A percentile compares a stretch with the other conserved stretches of the same genome.
phyloP scores from a whole-genome alignment of 345 rosid genomes.

The Boechera stricta region DNA sequence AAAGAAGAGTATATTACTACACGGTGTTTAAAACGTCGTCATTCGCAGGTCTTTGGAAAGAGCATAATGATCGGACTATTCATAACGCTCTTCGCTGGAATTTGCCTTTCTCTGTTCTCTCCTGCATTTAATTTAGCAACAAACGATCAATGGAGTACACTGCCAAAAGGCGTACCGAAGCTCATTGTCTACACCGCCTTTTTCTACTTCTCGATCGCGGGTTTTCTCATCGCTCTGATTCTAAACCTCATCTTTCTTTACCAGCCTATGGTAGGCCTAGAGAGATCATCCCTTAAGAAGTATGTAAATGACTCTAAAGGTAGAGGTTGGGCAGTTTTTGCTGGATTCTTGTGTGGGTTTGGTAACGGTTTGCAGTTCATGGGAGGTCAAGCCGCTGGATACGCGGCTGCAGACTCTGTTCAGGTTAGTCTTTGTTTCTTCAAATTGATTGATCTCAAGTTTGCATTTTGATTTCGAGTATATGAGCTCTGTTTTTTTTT shows the following conservation, averaged over 20 bases:
- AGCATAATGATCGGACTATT: conserved; percentile 60
- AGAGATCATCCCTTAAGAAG: conserved; percentile 63
- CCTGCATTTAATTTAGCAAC: conserved; percentile 89
- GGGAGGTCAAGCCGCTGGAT: conserved; percentile 94
- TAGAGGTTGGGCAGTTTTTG: conserved; percentile 76
- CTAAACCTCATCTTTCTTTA: conserved; percentile 71
- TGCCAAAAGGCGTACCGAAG: conserved; percentile 72
- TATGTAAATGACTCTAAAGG: conserved; percentile 74
- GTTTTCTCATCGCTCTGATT: conserved; percentile 61
- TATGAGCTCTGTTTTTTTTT: conserved; percentile 31
- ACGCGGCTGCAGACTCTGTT: conserved; percentile 88
- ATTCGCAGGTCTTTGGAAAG: conserved; percentile 72
- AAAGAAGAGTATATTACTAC: conserved; percentile 8
- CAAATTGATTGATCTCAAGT: not conserved
- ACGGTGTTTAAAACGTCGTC: conserved; percentile 9
- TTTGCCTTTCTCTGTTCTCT: conserved; percentile 78
- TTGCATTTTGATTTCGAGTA: conserved; percentile 11
- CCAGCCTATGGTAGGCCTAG: conserved; percentile 62
- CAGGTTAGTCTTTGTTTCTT: conserved; percentile 53
- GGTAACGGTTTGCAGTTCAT: conserved; percentile 89
- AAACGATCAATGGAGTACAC: conserved; percentile 81
- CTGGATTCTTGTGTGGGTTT: conserved; percentile 79
- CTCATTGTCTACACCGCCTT: conserved; percentile 77
- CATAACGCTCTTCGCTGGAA: conserved; percentile 70
- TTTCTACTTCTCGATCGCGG: conserved; percentile 76